These are phyloP conservation scores for Nothophoma quercina DNA, from an alignment of 2,329 filamentous ascomycete genomes.

Conservation along the genomic window DNA sequence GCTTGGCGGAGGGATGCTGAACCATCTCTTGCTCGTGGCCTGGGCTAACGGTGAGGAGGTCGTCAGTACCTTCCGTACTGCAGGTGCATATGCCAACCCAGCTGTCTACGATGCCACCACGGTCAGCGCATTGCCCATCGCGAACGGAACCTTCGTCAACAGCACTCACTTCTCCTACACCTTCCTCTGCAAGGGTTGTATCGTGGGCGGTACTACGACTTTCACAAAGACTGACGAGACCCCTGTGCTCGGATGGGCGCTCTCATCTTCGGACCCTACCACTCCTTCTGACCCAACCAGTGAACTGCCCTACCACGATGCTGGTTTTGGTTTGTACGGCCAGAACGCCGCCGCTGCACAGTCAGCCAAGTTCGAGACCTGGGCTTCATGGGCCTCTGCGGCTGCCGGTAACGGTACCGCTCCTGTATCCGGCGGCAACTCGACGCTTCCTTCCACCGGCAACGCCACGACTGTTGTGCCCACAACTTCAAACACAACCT, in stretches of 20 bases:
- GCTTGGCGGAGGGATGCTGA: constrained; percentile 57
- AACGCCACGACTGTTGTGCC: constrained; percentile 25
- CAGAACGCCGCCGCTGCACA: constrained; percentile 27
- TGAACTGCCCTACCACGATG: constrained; percentile 24
- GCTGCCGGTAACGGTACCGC: constrained; percentile 12
- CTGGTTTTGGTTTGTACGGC: constrained; percentile 29
- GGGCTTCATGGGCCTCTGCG: constrained; percentile 27
- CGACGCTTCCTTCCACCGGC: constrained; percentile 10
- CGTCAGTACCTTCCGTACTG: constrained; percentile 55
- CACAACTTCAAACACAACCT: constrained; percentile 30
- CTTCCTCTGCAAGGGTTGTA: constrained; percentile 58
- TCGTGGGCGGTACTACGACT: constrained; percentile 39
- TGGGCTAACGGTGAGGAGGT: constrained; percentile 59
- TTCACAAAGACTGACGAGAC: constrained; percentile 31
- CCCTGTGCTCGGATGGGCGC: constrained; percentile 35
- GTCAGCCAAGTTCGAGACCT: constrained; percentile 31
- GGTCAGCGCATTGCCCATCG: constrained; percentile 55
- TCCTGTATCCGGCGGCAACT: constrained; percentile 14
- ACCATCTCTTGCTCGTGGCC: constrained; percentile 58
- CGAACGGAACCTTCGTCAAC: constrained; percentile 62
- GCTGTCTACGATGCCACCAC: constrained; percentile 51
- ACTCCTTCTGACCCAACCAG: constrained; percentile 23
- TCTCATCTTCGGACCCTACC: constrained; percentile 23
- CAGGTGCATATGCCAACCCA: constrained; percentile 57
- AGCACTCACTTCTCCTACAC: constrained; percentile 62